phyloP scores from a whole-genome alignment of 495 filamentous ascomycete species.

The Penicillium verhagenii region DNA sequence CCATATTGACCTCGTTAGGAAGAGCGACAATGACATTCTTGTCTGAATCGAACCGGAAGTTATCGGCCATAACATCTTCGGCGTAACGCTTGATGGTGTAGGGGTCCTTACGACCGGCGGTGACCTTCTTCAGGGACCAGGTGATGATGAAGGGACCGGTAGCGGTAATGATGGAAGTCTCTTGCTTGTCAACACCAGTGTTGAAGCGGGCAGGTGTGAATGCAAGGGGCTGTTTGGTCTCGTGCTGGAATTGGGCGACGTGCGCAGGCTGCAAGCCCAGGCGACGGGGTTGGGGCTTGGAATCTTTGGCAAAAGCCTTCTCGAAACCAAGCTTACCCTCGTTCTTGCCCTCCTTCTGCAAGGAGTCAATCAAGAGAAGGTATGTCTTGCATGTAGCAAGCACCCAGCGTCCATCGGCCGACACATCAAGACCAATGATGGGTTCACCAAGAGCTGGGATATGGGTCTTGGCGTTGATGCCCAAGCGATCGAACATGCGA shows the following conservation, averaged over 20 bases:
- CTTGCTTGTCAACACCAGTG: constrained; percentile 72
- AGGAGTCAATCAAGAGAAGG: constrained; percentile 84
- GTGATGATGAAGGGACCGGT: constrained; percentile 97
- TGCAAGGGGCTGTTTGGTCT: constrained; percentile 78
- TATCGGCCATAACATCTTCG: constrained; percentile 96
- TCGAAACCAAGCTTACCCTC: constrained; percentile 98
- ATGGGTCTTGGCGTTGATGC: constrained; percentile 95
- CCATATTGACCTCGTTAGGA: constrained; percentile 98
- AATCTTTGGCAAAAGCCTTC: constrained; percentile 85
- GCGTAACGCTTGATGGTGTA: constrained; percentile 95
- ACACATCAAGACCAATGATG: constrained; percentile 92
- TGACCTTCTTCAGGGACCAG: constrained; percentile 88
- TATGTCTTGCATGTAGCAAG: constrained; percentile 94
- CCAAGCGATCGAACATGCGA: constrained; percentile 91
- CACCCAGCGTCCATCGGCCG: constrained; percentile 92
- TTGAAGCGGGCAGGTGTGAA: constrained; percentile 96
- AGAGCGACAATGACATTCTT: constrained; percentile 97
- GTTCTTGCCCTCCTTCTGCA: constrained; percentile 92
- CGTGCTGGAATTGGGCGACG: constrained; percentile 94
- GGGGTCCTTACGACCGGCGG: constrained; percentile 74
- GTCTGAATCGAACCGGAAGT: constrained; percentile 95
- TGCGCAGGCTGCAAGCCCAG: constrained; percentile 84
- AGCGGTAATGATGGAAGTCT: constrained; percentile 94
- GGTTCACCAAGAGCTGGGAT: constrained; percentile 94
- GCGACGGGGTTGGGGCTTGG: constrained; percentile 89